These are phyloP conservation scores for Lentinula aciculospora DNA, from an alignment of 768 basidiomycete genomes.

Conservation along the genomic window DNA sequence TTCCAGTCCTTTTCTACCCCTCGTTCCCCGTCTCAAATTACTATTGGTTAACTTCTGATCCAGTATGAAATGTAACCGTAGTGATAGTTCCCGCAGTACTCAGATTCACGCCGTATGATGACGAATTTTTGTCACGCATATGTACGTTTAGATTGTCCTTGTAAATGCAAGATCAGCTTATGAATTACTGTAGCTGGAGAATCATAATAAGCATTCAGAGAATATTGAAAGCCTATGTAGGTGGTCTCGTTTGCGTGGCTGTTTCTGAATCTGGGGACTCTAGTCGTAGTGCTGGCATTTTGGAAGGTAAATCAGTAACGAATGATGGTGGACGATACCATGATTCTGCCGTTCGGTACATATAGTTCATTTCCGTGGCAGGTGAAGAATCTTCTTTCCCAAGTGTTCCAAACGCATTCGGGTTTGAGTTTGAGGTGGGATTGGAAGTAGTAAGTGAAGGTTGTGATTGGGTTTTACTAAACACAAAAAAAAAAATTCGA, in stretches of 20 bases:
- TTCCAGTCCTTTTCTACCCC: neutral
- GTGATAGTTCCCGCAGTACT: no score
- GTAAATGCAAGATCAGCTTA: no score
- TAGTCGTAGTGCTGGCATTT: neutral
- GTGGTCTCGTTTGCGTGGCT: neutral
- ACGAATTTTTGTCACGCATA: no score
- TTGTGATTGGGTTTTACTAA: neutral
- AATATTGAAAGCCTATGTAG: neutral
- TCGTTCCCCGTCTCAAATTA: neutral
- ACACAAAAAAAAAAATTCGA: no score
- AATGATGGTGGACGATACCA: conserved; percentile 6
- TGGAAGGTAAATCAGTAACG: neutral
- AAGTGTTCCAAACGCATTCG: neutral
- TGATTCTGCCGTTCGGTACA: neutral
- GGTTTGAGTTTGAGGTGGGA: neutral
- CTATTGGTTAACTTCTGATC: neutral
- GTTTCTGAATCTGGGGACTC: neutral
- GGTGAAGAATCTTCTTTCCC: neutral
- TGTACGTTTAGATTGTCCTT: no score
- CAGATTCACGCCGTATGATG: no score
- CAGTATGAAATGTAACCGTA: no score
- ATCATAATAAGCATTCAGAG: no score
- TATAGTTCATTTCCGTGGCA: conserved; percentile 2
- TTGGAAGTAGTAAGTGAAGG: neutral
- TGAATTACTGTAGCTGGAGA: no score